Conservation (phyloP, 192 early-diverging fungal species). For the Funneliformis mosseae region DNA sequence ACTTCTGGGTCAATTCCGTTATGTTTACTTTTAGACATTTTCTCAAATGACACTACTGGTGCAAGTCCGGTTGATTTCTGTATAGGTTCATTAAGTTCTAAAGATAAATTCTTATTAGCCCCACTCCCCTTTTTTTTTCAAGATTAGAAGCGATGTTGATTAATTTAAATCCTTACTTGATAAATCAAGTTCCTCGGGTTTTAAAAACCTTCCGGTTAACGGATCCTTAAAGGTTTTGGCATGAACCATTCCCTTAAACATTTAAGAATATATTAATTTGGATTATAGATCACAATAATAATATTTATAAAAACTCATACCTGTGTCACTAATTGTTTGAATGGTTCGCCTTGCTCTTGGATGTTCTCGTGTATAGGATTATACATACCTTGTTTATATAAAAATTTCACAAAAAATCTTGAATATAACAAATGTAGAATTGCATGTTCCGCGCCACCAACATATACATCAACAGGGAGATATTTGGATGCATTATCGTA, state of each 20-base stretch:
- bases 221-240: conserved; percentile 83
- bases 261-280: conserved; percentile 16
- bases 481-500: conserved; percentile 49
- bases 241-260: conserved; percentile 85
- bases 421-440: conserved; percentile 94
- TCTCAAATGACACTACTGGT: conserved; percentile 74
- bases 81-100: conserved; percentile 50
- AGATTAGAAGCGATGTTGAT: no score
- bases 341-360: conserved; percentile 77
- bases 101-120: neutral
- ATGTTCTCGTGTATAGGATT: conserved; percentile 39
- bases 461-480: conserved; percentile 90
- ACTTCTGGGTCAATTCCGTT: conserved; percentile 89
- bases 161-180: conserved; percentile 43
- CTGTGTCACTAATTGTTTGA: conserved; percentile 81
- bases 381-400: conserved; percentile 63
- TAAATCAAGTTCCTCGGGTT: conserved; percentile 70
- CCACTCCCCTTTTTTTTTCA: no score
- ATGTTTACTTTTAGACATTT: conserved; percentile 97
- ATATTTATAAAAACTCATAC: conserved; percentile 25
- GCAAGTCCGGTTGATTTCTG: conserved; percentile 63
- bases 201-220: conserved; percentile 71
- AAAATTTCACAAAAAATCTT: conserved; percentile 86
- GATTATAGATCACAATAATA: neutral
- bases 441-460: conserved; percentile 94